Evolutionary conservation across 2,329 filamentous ascomycete species (phyloP), one percentile per base, ranked within the genome.

Genomic region (Sarocladiaceae sp.): DNA sequence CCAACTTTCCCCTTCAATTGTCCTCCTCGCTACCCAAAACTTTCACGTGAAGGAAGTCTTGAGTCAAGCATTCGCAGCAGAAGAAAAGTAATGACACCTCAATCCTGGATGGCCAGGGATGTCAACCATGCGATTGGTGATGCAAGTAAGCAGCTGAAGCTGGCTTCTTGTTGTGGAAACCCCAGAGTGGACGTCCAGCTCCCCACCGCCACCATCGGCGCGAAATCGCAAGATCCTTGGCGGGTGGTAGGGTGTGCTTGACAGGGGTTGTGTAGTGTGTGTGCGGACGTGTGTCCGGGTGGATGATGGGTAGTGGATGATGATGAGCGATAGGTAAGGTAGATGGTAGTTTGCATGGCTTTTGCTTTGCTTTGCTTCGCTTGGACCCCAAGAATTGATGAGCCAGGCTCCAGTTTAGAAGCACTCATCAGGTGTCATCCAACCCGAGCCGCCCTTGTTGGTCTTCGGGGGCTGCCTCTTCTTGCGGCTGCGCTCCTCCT

Each of bases 401-500:
- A 33, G 29, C 8, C 29, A 15, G 15, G 29, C 8, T 33, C 10
- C 10, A 10, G 29, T 33, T 48, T 33, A 48, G 26, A 31, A 48
- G 26, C 44, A 48, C 44, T 48, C 44, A 20, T 48, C 44, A 28
- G 44, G 44, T n/a, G 44, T 48, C 3, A 48, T 25, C 44, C 44
- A 48, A 13, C 44, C 44, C 4, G 44, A 48, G 44, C 26, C 22
- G 25, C 44, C 44, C 44, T 48, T 48, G 44, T 28, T 71, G 47
- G 67, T 60, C 55, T 70, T 71, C 53, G 66, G 64, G 13, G 68
- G 67, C 23, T 67, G 68, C 52, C 68, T 60, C 55, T 67, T 61
- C 62, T 71, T 71, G 49, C 68, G 66, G 56, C 66, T 69, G 56
- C 68, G 65, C 60, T 70, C 68, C 49, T 71, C 68, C 47, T 68